Conservation (phyloP, 2,329 filamentous ascomycete species). For the Orbilia quercus region DNA sequence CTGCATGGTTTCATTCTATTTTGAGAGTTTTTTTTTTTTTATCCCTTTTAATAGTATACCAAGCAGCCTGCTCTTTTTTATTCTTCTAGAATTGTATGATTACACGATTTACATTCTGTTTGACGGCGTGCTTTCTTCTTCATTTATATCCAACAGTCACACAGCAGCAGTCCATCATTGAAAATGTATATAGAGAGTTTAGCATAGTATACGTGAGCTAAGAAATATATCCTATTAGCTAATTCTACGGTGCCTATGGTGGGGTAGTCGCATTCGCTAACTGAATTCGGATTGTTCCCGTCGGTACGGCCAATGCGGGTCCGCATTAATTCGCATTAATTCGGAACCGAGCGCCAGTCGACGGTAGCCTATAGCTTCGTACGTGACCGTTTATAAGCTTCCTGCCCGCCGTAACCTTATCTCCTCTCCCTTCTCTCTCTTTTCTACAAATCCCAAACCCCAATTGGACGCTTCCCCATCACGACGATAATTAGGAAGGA, state of each 20-base stretch:
- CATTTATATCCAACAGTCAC: slow-evolving; percentile 3
- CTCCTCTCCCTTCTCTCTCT: neutral
- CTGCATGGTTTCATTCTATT: too few relatives aligned
- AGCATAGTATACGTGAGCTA: slow-evolving; percentile 16
- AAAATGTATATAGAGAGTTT: slow-evolving; percentile 23
- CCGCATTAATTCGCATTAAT: too few relatives aligned
- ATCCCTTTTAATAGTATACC: neutral
- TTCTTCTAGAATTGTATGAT: slow-evolving; percentile 50
- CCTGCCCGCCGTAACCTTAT: slow-evolving; percentile 1
- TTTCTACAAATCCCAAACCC: slow-evolving; percentile 5
- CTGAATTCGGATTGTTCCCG: slow-evolving; percentile 52
- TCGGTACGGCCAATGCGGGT: slow-evolving; percentile 11
- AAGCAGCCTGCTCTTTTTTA: slow-evolving; percentile 13
- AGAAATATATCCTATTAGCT: slow-evolving; percentile 30
- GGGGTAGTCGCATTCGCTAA: slow-evolving; percentile 11
- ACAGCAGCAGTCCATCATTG: too few relatives aligned
- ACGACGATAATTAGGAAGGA: too few relatives aligned
- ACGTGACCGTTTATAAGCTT: slow-evolving; percentile 21
- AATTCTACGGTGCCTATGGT: slow-evolving; percentile 11
- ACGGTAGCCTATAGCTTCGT: slow-evolving; percentile 21
- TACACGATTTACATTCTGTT: slow-evolving; percentile 31
- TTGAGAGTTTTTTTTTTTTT: slow-evolving; percentile 10
- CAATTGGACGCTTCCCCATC: slow-evolving; percentile 1
- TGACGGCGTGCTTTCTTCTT: slow-evolving; percentile 31
- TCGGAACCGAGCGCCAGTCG: slow-evolving; percentile 43